Percentiles rank a stretch among this genome's conserved stretches.
phyloP scores from a whole-genome alignment of 2,329 filamentous ascomycete species.

The Diaporthe sp. region DNA sequence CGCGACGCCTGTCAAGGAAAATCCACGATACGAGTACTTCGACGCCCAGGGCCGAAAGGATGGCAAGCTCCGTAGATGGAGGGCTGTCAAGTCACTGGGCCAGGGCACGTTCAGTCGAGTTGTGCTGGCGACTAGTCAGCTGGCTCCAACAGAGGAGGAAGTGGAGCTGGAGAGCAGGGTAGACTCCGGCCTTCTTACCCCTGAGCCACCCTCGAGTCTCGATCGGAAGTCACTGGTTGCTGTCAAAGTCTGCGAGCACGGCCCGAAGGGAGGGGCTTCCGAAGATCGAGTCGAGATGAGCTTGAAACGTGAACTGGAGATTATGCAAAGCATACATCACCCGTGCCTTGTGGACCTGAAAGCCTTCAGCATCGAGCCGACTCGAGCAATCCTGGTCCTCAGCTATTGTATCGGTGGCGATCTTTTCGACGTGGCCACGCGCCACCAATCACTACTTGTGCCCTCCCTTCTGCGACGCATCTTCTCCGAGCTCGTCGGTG shows the following conservation, averaged over 20 bases:
- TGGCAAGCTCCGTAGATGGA: conserved; percentile 79
- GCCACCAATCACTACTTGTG: conserved; percentile 74
- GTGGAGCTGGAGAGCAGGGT: conserved; percentile 41
- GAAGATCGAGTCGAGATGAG: conserved; percentile 94
- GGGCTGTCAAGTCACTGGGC: conserved; percentile 82
- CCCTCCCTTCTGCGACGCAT: conserved; percentile 81
- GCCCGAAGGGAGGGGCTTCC: conserved; percentile 90
- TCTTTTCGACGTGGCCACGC: conserved; percentile 89
- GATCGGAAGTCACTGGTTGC: conserved; percentile 88
- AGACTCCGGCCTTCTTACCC: conserved; percentile 44
- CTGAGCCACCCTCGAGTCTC: conserved; percentile 50
- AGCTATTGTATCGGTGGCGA: conserved; percentile 95
- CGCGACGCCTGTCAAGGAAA: conserved; percentile 45
- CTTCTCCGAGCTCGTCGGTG: conserved; percentile 88
- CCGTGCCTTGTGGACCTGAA: conserved; percentile 92
- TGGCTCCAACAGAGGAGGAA: conserved; percentile 60
- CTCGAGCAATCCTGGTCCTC: conserved; percentile 84
- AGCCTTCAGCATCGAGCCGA: conserved; percentile 87
- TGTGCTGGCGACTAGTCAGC: conserved; percentile 86
- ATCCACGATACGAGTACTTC: conserved; percentile 69
- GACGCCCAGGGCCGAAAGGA: conserved; percentile 75
- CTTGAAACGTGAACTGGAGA: conserved; percentile 93
- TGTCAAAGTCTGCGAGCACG: conserved; percentile 95
- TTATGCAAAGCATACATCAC: conserved; percentile 88
- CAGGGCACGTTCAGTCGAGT: conserved; percentile 97